A percentile compares a stretch with the other conserved stretches of the same genome.
These are phyloP conservation scores for Alnus glutinosa DNA, from an alignment of 306 rosid genomes.

Conservation along the genomic window DNA sequence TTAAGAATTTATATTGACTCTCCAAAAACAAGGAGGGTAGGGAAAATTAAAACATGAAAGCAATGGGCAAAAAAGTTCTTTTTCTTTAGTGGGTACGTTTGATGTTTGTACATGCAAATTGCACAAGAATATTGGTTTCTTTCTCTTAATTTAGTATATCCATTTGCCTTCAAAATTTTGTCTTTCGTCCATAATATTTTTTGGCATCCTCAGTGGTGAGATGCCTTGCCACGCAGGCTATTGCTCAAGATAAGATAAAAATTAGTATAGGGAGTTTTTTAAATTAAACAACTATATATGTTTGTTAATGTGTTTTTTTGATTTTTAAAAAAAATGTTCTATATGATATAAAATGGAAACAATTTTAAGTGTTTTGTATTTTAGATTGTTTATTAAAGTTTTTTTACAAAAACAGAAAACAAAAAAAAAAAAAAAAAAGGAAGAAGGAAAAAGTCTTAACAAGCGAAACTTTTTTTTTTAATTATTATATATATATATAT, in stretches of 20 bases:
- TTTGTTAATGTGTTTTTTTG: not conserved
- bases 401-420: too few relatives aligned
- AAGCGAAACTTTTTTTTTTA: too few relatives aligned
- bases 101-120: conserved; percentile 34
- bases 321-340: too few relatives aligned
- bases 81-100: conserved; percentile 29
- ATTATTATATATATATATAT: too few relatives aligned
- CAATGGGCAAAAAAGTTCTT: conserved; percentile 37
- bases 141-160: conserved; percentile 5
- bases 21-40: conserved; percentile 6
- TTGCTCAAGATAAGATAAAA: conserved; percentile 21
- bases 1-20: not conserved
- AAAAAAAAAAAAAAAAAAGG: too few relatives aligned
- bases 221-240: conserved; percentile 31
- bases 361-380: too few relatives aligned
- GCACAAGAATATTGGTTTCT: conserved; percentile 40
- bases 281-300: not conserved
- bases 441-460: too few relatives aligned
- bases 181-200: conserved; percentile 15
- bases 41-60: conserved; percentile 17
- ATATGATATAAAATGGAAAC: too few relatives aligned
- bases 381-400: too few relatives aligned
- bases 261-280: not conserved
- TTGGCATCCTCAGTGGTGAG: conserved; percentile 14
- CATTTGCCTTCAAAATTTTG: conserved; percentile 31